Conservation (phyloP, 2,329 filamentous ascomycete species). For the Madurella fahalii region DNA sequence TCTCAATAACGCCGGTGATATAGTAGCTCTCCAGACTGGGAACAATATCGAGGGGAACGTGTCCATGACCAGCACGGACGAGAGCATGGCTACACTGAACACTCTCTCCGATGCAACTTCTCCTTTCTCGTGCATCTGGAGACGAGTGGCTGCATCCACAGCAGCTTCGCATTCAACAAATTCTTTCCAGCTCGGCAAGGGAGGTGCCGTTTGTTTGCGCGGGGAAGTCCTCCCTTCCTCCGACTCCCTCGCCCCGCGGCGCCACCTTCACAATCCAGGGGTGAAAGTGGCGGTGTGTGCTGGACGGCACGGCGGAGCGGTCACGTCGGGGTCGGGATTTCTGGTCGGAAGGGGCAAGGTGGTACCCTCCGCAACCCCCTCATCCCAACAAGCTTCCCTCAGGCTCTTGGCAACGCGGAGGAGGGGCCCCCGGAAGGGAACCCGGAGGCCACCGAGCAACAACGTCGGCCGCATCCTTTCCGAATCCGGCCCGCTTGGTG, state of each 20-base stretch:
- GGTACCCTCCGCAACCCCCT: not conserved
- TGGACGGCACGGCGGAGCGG: no score
- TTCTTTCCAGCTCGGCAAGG: no score
- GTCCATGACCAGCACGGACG: no score
- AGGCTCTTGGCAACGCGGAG: not conserved
- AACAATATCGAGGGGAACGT: no score
- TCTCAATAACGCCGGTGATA: not conserved
- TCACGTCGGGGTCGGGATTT: not conserved
- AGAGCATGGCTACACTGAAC: no score
- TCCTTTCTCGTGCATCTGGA: not conserved
- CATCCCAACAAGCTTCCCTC: not conserved
- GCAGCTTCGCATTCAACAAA: not conserved
- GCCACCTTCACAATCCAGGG: no score
- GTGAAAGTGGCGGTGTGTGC: no score
- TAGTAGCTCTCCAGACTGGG: not conserved
- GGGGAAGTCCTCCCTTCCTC: no score
- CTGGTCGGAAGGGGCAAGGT: not conserved
- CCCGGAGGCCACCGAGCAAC: constrained; percentile 6
- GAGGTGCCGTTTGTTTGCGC: no score
- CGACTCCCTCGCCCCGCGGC: no score
- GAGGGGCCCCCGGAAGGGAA: not conserved
- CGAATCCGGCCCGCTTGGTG: constrained; percentile 12
- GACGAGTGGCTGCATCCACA: not conserved
- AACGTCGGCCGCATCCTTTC: constrained; percentile 4
- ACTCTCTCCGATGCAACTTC: not conserved